phyloP scores from a whole-genome alignment of 352 stramenopile genomes.

The Phytophthora pistaciae region DNA sequence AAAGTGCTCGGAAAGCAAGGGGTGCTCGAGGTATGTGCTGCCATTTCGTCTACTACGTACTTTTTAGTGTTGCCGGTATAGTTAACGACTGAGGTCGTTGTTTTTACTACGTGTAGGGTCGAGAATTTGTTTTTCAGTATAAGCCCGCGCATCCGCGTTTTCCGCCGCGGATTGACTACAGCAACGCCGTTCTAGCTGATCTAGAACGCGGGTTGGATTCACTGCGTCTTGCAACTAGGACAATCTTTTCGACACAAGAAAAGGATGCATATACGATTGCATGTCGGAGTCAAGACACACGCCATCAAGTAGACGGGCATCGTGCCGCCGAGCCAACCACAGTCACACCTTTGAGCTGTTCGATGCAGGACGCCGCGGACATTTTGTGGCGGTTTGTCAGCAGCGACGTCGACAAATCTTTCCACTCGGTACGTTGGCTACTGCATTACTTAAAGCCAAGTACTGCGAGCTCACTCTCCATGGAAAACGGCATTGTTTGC shows the following conservation, averaged over 20 bases:
- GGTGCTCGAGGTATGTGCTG: constrained; percentile 11
- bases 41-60: neutral
- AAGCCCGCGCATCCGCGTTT: neutral
- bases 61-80: too few relatives aligned
- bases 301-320: neutral
- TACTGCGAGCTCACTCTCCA: neutral
- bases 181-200: constrained; percentile 5
- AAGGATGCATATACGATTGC: neutral
- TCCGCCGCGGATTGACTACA: constrained; percentile 3
- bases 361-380: constrained; percentile 14
- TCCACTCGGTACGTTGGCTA: constrained; percentile 21
- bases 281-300: constrained; percentile 8
- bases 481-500: neutral
- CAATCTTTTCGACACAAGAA: constrained; percentile 1
- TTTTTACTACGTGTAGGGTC: neutral
- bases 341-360: constrained; percentile 19
- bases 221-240: constrained; percentile 1
- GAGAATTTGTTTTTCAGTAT: constrained; percentile 7
- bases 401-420: constrained; percentile 14
- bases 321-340: constrained; percentile 20
- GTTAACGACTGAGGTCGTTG: too few relatives aligned
- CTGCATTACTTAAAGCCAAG: neutral
- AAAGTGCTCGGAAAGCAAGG: constrained; percentile 11
- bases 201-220: constrained; percentile 9
- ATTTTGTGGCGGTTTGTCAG: constrained; percentile 23